Evolutionary conservation across 306 rosid genomes (phyloP).

Genomic region (Gillenia trifoliata): DNA sequence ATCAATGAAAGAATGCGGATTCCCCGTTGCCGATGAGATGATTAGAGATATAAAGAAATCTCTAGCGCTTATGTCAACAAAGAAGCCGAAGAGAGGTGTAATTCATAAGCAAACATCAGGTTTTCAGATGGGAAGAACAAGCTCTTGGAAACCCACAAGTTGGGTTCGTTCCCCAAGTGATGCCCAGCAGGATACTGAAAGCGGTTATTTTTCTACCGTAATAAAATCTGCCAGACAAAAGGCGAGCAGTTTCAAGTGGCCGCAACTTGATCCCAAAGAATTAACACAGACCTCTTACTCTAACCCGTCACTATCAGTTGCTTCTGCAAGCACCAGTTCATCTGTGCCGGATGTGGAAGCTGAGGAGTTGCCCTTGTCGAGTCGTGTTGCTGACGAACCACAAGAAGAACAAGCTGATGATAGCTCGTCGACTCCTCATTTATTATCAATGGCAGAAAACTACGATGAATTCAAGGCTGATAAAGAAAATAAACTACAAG

Average conservation of each 20-base stretch:
- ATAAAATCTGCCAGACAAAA: constrained; percentile 67
- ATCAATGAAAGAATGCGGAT: constrained; percentile 78
- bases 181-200: constrained; percentile 31
- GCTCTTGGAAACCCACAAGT: constrained; percentile 40
- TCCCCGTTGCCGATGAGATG: constrained; percentile 73
- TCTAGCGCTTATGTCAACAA: constrained; percentile 44
- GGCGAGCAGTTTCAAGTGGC: constrained; percentile 60
- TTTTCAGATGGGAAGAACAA: constrained; percentile 38
- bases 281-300: constrained; percentile 16
- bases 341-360: constrained; percentile 47
- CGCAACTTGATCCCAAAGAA: constrained; percentile 43
- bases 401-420: constrained; percentile 24
- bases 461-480: constrained; percentile 66
- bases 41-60: constrained; percentile 73
- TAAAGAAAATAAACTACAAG: constrained; percentile 71
- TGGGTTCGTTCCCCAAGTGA: constrained; percentile 29
- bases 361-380: constrained; percentile 58
- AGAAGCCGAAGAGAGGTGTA: constrained; percentile 66
- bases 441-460: constrained; percentile 40
- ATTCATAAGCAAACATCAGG: constrained; percentile 33
- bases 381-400: constrained; percentile 46
- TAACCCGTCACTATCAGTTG: constrained; percentile 26
- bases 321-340: constrained; percentile 35
- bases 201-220: constrained; percentile 54
- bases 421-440: constrained; percentile 22